Evolutionary conservation across 2,329 filamentous ascomycete genomes (phyloP), one percentile per base, ranked within the genome.

Genomic region (Apiospora kogelbergensis): DNA sequence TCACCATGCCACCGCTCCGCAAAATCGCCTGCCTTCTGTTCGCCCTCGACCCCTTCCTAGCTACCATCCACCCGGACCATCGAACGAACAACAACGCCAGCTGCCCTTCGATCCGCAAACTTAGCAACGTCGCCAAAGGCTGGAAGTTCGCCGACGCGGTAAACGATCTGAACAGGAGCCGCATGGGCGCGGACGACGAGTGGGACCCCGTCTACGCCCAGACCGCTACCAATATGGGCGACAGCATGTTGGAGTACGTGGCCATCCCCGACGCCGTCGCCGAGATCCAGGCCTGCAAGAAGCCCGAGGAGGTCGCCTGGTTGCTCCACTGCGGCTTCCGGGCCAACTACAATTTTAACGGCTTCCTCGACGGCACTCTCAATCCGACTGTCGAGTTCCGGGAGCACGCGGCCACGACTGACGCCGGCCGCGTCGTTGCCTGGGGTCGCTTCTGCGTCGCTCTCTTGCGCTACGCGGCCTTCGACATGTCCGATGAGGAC

Each of bases 31-130:
- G 65, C 7, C 66, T 76, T 0, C 57, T 68, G 20, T 75, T 67
- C 37, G 72, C 74, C 0, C 69, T 68, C 2, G 74, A 76, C 42
- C 70, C 72, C 6, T 33, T 75, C 1, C 37, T 76, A 5, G 70
- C 63, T 33, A 68, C 67, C 2, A 46, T 75, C 6, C 71, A 72
- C 53, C 53, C 53, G 9, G 30, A n/a, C 3, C 7, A 11, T 6
- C 53, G 53, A 9, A 37, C 30, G 7, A 26, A 3, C 3, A 9
- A n/a, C 7, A 37, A 60, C 17, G 6, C 9, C 9, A n/a, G 20
- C 20, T 60, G 53, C 20, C 53, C 30, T 2, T 37, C 30, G 7
- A 22, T 60, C 20, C 53, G 53, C 6, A 37, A 60, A 2, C 30
- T n/a, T 2, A 37, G 30, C 30, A 60, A 60, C 10, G 53, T 33